Evolutionary conservation across 768 basidiomycete species (phyloP).

Genomic region (Panaeolus papilionaceus): DNA sequence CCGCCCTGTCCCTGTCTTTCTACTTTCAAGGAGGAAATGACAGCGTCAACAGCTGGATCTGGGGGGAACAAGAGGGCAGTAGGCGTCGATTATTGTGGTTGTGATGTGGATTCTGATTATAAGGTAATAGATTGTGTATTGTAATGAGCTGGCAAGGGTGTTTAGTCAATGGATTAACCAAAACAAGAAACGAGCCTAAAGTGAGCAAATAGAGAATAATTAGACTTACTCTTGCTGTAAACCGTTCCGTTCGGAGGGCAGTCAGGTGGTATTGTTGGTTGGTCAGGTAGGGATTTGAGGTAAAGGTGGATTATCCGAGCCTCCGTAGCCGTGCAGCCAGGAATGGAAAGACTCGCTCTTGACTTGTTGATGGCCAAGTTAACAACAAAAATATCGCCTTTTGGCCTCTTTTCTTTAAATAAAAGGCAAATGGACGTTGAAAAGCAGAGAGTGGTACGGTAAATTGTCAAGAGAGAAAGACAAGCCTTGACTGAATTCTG

Average conservation of each 20-base stretch:
- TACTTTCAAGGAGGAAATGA: background rate
- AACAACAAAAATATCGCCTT: background rate
- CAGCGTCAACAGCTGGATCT: background rate
- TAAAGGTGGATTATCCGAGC: background rate
- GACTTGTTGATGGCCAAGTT: background rate
- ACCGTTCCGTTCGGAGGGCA: background rate
- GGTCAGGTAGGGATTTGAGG: background rate
- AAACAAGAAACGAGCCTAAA: background rate
- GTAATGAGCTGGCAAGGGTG: conserved; percentile 1
- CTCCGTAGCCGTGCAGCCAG: background rate
- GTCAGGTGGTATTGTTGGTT: background rate
- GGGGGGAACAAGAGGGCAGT: background rate
- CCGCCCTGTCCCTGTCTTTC: background rate
- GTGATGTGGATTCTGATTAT: background rate
- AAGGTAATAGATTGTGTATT: background rate
- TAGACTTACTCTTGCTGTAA: background rate
- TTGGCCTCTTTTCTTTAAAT: background rate
- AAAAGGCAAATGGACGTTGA: background rate
- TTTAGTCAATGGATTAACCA: background rate
- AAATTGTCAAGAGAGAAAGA: background rate
- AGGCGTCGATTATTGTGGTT: background rate
- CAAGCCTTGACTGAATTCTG: background rate
- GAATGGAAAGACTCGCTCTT: conserved; percentile 1
- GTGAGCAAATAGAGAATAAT: background rate
- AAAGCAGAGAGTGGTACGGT: background rate